Evolutionary conservation across 1,139 yeast species (phyloP).

Genomic region (Pichiaceae sp.): DNA sequence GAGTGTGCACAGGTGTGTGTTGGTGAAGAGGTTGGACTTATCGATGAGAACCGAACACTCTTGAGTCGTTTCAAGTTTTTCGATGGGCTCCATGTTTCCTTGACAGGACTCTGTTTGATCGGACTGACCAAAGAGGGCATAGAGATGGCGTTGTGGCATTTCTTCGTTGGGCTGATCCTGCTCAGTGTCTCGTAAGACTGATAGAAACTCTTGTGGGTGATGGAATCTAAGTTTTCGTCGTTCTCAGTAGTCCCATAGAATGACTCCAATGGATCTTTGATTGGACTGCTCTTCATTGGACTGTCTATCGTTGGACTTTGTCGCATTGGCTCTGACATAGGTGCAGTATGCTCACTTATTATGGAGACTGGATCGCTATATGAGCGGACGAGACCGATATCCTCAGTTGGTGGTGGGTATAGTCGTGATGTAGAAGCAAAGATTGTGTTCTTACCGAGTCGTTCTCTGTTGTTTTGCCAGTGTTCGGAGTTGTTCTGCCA

Average conservation of each 20-base stretch:
- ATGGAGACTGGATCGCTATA: not conserved
- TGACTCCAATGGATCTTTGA: not conserved
- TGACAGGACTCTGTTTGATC: not conserved
- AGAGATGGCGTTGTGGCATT: not conserved
- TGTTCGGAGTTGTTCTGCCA: conserved; percentile 15
- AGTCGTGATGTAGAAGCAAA: not conserved
- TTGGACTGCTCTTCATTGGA: conserved; percentile 1
- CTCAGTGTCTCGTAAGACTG: conserved; percentile 8
- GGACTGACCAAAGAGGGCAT: not conserved
- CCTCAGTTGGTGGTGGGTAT: not conserved
- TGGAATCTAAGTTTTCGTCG: conserved; percentile 3
- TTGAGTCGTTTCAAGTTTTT: conserved; percentile 13
- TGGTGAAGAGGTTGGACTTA: not conserved
- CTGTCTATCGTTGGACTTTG: too few species aligned
- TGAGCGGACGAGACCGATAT: not conserved
- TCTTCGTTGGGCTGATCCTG: conserved; percentile 1
- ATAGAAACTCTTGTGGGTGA: conserved; percentile 8
- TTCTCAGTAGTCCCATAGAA: conserved; percentile 3
- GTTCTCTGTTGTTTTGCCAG: conserved; percentile 13
- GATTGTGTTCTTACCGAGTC: conserved; percentile 7
- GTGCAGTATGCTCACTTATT: not conserved
- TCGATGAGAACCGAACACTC: conserved; percentile 10
- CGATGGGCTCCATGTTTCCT: not conserved
- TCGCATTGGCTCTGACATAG: not conserved
- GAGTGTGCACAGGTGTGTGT: conserved; percentile 6